Conservation (phyloP, 768 basidiomycete genomes). For the Auricularia cornea region DNA sequence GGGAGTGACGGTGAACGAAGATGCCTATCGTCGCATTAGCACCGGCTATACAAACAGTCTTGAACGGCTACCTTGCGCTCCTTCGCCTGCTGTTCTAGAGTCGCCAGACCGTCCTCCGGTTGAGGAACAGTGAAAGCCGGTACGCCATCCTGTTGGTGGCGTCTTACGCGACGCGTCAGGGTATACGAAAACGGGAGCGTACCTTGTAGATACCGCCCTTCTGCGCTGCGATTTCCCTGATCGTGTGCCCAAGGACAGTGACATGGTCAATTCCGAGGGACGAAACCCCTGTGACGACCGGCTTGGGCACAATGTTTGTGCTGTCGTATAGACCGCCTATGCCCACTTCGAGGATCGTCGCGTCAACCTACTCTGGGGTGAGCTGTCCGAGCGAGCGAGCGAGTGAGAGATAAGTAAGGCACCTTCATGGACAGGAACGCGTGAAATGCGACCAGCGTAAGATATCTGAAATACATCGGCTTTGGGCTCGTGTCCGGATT, state of each 20-base stretch:
- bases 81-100: conserved; percentile 57
- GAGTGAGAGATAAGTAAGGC: not conserved
- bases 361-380: conserved; percentile 46
- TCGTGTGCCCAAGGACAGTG: conserved; percentile 75
- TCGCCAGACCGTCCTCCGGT: conserved; percentile 54
- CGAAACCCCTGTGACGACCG: conserved; percentile 84
- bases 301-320: conserved; percentile 89
- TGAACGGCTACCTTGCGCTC: conserved; percentile 48
- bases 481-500: conserved; percentile 49
- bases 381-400: conserved; percentile 2
- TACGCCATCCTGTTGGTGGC: conserved; percentile 49
- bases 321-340: conserved; percentile 92
- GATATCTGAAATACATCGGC: conserved; percentile 90
- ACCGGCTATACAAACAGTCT: not conserved
- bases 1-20: conserved; percentile 59
- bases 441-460: conserved; percentile 90
- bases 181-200: conserved; percentile 3
- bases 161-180: not conserved
- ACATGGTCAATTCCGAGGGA: conserved; percentile 91
- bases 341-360: conserved; percentile 92
- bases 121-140: conserved; percentile 83
- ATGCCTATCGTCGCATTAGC: conserved; percentile 48
- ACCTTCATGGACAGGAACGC: conserved; percentile 71
- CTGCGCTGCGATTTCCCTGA: conserved; percentile 86
- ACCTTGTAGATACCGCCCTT: conserved; percentile 97